A percentile compares a stretch with the other conserved stretches of the same genome.
phyloP scores from a whole-genome alignment of 1,284 basidiomycete genomes.

The Peniophora sp. region DNA sequence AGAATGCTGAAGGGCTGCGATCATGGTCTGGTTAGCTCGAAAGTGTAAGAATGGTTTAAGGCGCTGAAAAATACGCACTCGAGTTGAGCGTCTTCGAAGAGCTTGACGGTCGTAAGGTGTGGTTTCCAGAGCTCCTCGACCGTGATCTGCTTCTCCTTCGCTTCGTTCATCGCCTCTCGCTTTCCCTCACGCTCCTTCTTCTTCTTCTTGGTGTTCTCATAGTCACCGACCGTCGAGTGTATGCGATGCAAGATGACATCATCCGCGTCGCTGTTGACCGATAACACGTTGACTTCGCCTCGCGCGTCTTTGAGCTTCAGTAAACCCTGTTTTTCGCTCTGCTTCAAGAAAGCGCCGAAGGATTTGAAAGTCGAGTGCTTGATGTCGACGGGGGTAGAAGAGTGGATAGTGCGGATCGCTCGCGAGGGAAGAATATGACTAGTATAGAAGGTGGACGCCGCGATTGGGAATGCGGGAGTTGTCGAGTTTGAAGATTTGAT shows the following conservation, averaged over 20 bases:
- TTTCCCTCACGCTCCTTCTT: slow-evolving; percentile 40
- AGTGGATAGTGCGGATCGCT: slow-evolving; percentile 42
- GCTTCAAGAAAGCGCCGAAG: slow-evolving; percentile 71
- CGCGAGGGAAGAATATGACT: slow-evolving; percentile 71
- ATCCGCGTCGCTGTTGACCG: slow-evolving; percentile 55
- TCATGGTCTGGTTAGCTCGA: slow-evolving; percentile 3
- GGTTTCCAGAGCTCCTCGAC: slow-evolving; percentile 76
- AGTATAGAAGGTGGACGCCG: slow-evolving; percentile 71
- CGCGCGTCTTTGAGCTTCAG: slow-evolving; percentile 69
- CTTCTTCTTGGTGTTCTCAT: slow-evolving; percentile 50
- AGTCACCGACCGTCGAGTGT: slow-evolving; percentile 57
- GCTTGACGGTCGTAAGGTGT: slow-evolving; percentile 38
- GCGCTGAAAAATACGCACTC: slow-evolving; percentile 36
- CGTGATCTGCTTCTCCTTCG: slow-evolving; percentile 37
- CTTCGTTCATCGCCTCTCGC: slow-evolving; percentile 32
- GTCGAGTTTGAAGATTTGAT: slow-evolving; percentile 41
- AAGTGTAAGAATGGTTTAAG: background rate
- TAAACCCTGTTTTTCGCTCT: slow-evolving; percentile 62
- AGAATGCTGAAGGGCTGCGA: slow-evolving; percentile 44
- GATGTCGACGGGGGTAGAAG: slow-evolving; percentile 40
- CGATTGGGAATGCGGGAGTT: slow-evolving; percentile 62
- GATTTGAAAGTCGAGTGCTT: slow-evolving; percentile 77
- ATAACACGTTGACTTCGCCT: slow-evolving; percentile 55
- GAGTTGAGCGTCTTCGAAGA: slow-evolving; percentile 58
- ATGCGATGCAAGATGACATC: slow-evolving; percentile 42